Conservation (phyloP, 1,284 basidiomycete genomes). For the Microbotryum lychnidis-dioicae region DNA sequence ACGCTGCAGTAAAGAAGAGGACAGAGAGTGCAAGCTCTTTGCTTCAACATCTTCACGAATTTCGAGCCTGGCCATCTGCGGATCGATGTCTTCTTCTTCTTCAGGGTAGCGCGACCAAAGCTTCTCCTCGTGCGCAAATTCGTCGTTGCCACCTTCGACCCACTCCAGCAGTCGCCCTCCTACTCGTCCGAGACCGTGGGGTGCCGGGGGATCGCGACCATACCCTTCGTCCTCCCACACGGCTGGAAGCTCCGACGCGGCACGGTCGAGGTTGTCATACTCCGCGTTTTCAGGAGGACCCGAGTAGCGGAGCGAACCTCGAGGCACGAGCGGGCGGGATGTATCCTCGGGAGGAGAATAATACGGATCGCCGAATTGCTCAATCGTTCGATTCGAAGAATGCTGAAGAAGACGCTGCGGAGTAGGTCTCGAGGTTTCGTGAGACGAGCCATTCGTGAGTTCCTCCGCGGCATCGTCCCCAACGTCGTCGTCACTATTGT, state of each 20-base stretch:
- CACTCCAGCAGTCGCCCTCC: not conserved
- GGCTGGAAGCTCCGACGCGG: constrained; percentile 10
- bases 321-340: not conserved
- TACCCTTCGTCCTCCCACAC: constrained; percentile 25
- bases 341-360: not conserved
- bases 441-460: not conserved
- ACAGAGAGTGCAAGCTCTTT: too few relatives aligned
- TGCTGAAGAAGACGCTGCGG: not conserved
- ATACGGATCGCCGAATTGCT: not conserved
- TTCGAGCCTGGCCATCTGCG: constrained; percentile 3
- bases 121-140: not conserved
- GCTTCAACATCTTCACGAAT: not conserved
- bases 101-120: constrained; percentile 6
- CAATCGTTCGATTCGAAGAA: not conserved
- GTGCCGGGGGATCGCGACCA: not conserved
- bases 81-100: not conserved
- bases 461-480: not conserved
- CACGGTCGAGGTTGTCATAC: constrained; percentile 21
- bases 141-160: not conserved
- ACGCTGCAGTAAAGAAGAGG: too few relatives aligned
- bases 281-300: constrained; percentile 17
- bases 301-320: constrained; percentile 5
- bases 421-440: not conserved
- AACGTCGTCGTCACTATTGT: constrained; percentile 40
- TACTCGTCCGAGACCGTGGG: not conserved